phyloP scores from a whole-genome alignment of 495 filamentous ascomycete species.

The Penicillium canariense region DNA sequence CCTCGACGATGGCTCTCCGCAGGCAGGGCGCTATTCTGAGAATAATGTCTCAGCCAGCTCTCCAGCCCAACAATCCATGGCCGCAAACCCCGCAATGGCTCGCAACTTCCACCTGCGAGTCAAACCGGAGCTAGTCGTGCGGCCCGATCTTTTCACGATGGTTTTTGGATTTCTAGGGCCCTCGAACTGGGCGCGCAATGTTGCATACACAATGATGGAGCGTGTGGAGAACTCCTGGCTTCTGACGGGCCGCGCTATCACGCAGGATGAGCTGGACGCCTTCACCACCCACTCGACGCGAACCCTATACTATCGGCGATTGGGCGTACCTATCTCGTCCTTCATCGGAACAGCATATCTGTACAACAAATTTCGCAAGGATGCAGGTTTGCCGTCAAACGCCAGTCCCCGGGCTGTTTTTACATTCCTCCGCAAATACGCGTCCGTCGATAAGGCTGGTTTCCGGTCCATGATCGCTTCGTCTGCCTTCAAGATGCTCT shows the following conservation, averaged over 20 bases:
- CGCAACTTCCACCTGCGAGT: slow-evolving; percentile 15
- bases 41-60: slow-evolving; percentile 5
- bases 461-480: background rate
- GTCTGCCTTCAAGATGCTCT: slow-evolving; percentile 22
- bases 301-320: slow-evolving; percentile 19
- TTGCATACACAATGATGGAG: slow-evolving; percentile 5
- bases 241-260: slow-evolving; percentile 25
- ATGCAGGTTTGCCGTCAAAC: slow-evolving; percentile 8
- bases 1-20: slow-evolving; percentile 23
- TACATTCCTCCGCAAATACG: background rate
- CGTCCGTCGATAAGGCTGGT: background rate
- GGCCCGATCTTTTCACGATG: slow-evolving; percentile 28
- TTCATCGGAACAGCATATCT: slow-evolving; percentile 8
- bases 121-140: slow-evolving; percentile 18
- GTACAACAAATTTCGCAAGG: slow-evolving; percentile 7
- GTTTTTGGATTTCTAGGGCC: slow-evolving; percentile 31
- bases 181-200: slow-evolving; percentile 16
- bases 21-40: slow-evolving; percentile 10
- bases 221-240: slow-evolving; percentile 22
- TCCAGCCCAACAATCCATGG: background rate
- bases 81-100: slow-evolving; percentile 13
- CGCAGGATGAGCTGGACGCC: slow-evolving; percentile 40
- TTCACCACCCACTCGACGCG: slow-evolving; percentile 23
- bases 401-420: slow-evolving; percentile 5
- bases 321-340: slow-evolving; percentile 21